Conservation (phyloP, 441 rosid species). For the Bruguiera hainesii region DNA sequence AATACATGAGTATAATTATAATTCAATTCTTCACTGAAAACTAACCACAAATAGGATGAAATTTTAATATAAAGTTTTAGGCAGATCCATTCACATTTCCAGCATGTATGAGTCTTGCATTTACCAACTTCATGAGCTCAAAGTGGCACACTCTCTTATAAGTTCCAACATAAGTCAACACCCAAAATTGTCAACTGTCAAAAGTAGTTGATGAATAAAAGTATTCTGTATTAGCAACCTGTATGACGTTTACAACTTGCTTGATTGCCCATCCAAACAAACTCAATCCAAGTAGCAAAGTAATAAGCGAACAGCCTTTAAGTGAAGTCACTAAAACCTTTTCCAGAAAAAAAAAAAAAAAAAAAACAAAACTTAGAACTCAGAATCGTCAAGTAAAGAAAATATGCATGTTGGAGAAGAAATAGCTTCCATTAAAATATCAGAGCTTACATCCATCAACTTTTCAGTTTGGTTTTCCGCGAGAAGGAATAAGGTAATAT, state of each 20-base stretch:
- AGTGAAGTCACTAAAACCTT: conserved; percentile 51
- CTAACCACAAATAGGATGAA: too few species aligned
- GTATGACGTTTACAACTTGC: conserved; percentile 76
- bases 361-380: conserved; percentile 2
- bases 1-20: too few species aligned
- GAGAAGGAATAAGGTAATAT: conserved; percentile 65
- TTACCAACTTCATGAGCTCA: not conserved
- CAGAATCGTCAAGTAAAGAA: conserved; percentile 1
- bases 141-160: not conserved
- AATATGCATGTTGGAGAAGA: not conserved
- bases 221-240: conserved; percentile 40
- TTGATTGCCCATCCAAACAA: conserved; percentile 87
- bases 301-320: conserved; percentile 42
- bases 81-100: too few species aligned
- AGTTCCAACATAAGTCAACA: not conserved
- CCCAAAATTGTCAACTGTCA: not conserved
- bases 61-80: too few species aligned
- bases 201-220: not conserved
- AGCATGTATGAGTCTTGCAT: not conserved
- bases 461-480: conserved; percentile 54
- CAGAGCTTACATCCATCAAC: conserved; percentile 56
- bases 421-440: conserved; percentile 7
- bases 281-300: conserved; percentile 52
- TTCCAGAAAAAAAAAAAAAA: conserved; percentile 12
- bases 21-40: too few species aligned